Evolutionary conservation across 2,329 filamentous ascomycete genomes (phyloP).

Genomic region (Colletotrichum liaoningense): DNA sequence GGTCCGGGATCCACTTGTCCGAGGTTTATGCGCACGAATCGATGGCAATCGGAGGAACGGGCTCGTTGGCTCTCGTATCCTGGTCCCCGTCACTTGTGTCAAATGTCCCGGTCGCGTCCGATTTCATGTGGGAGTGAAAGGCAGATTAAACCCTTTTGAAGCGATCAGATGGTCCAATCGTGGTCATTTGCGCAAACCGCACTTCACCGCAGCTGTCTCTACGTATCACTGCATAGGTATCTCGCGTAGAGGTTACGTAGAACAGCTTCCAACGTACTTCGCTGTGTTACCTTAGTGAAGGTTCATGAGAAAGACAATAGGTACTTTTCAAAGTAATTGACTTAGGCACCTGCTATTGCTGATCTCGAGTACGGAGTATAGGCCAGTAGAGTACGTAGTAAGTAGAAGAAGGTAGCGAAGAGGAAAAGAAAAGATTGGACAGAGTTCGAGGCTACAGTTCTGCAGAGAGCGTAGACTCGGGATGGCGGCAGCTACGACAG

Average conservation of each 20-base stretch:
- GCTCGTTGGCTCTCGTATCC: neutral
- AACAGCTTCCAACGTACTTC: neutral
- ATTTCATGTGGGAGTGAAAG: neutral
- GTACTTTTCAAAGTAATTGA: too few relatives aligned
- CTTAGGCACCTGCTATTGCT: too few relatives aligned
- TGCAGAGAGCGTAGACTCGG: neutral
- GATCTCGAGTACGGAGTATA: neutral
- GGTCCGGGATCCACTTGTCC: constrained; percentile 29
- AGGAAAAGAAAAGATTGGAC: neutral
- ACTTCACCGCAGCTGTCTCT: neutral
- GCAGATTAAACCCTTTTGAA: neutral
- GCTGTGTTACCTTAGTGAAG: neutral
- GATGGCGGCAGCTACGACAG: neutral
- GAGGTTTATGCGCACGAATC: constrained; percentile 34
- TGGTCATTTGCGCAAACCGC: neutral
- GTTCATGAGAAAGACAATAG: neutral
- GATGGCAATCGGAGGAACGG: constrained; percentile 16
- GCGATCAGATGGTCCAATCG: neutral
- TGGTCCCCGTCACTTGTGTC: constrained; percentile 10
- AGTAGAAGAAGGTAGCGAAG: neutral
- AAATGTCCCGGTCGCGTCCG: constrained; percentile 7
- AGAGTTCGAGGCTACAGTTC: neutral
- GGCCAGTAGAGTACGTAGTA: neutral
- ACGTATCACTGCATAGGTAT: neutral
- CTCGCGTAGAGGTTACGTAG: neutral